phyloP scores from a whole-genome alignment of 768 basidiomycete genomes.

The Lentinula edodes region DNA sequence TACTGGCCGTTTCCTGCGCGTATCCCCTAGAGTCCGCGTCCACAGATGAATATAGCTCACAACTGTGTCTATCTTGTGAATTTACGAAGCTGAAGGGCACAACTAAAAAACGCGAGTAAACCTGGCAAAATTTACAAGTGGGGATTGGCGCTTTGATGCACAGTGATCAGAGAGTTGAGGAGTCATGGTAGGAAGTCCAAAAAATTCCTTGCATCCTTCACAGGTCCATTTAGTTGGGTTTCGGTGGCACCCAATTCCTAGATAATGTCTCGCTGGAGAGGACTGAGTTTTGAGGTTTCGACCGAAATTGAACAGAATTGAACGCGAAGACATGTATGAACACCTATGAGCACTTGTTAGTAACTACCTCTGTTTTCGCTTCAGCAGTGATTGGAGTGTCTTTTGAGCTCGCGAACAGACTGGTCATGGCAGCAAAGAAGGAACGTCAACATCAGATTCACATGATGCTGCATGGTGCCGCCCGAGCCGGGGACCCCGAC shows the following conservation, averaged over 20 bases:
- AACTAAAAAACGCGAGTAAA: slow-evolving; percentile 21
- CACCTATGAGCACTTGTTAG: slow-evolving; percentile 67
- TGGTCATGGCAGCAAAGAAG: no score
- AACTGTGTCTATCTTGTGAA: slow-evolving; percentile 75
- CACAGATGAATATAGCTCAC: slow-evolving; percentile 80
- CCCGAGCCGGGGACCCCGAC: no score
- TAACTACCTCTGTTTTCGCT: slow-evolving; percentile 63
- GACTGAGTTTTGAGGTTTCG: background rate
- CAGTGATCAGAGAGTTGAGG: slow-evolving; percentile 73
- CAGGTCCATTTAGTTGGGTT: slow-evolving; percentile 90
- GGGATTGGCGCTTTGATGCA: slow-evolving; percentile 83
- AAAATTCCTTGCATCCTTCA: slow-evolving; percentile 84
- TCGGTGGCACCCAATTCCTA: slow-evolving; percentile 90
- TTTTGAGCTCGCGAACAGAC: slow-evolving; percentile 19
- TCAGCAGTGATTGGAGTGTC: slow-evolving; percentile 79
- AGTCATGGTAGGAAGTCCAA: slow-evolving; percentile 85
- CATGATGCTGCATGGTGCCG: no score
- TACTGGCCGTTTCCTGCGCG: slow-evolving; percentile 60
- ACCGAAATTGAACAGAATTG: background rate
- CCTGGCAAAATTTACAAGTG: slow-evolving; percentile 68
- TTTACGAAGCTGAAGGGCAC: slow-evolving; percentile 42
- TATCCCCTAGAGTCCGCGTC: slow-evolving; percentile 94
- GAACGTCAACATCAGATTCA: no score
- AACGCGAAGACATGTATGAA: background rate
- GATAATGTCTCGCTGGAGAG: slow-evolving; percentile 66